These are phyloP conservation scores for Fusarium neocosmosporiellum DNA, from an alignment of 2,329 filamentous ascomycete species.

Conservation along the genomic window DNA sequence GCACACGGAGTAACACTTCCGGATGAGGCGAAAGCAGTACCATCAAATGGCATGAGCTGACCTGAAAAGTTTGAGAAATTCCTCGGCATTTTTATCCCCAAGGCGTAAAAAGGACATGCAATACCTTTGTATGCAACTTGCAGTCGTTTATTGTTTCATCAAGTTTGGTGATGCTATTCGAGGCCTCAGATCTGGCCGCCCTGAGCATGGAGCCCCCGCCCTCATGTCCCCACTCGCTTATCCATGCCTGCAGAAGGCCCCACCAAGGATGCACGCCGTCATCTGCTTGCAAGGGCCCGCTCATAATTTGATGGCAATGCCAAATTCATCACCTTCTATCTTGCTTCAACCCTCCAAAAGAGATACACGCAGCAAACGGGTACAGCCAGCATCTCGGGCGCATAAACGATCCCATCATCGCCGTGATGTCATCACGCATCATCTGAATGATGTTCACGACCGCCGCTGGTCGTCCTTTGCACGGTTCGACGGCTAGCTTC, in stretches of 20 bases:
- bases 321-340: slow-evolving; percentile 32
- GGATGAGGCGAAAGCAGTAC: not conserved
- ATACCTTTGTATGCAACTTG: not conserved
- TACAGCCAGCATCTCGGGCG: slow-evolving; percentile 18
- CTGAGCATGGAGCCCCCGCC: not conserved
- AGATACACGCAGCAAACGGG: slow-evolving; percentile 1
- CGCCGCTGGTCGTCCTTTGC: slow-evolving; percentile 52
- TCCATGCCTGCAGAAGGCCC: slow-evolving; percentile 7
- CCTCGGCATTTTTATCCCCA: not conserved
- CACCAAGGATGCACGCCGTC: slow-evolving; percentile 29
- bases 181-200: not conserved
- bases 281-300: slow-evolving; percentile 33
- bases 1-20: not conserved
- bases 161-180: not conserved
- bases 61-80: slow-evolving; percentile 1
- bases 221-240: not conserved
- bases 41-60: not conserved
- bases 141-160: not conserved
- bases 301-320: slow-evolving; percentile 29
- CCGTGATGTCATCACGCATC: slow-evolving; percentile 42
- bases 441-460: slow-evolving; percentile 46
- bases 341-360: slow-evolving; percentile 14
- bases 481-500: slow-evolving; percentile 59
- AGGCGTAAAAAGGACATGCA: not conserved
- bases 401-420: slow-evolving; percentile 6